Evolutionary conservation across 2,329 filamentous ascomycete genomes (phyloP).

Genomic region (Paraconiothyrium brasiliense): DNA sequence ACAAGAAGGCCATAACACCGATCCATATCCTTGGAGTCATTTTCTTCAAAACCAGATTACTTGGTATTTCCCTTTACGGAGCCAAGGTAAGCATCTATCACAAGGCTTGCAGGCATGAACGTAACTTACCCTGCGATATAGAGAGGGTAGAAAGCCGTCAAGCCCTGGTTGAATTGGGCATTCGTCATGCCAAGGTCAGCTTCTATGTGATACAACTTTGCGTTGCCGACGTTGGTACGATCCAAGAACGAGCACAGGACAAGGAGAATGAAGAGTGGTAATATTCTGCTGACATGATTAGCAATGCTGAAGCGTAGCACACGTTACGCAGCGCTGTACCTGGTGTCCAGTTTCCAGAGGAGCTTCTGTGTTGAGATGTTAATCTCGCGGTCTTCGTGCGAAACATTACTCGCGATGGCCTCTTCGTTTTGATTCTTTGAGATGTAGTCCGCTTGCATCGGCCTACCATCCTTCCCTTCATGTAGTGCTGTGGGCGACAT

Average conservation of each 20-base stretch:
- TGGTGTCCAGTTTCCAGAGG: conserved; percentile 14
- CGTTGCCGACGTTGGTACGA: conserved; percentile 76
- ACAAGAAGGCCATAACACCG: conserved; percentile 63
- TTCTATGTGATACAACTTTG: conserved; percentile 71
- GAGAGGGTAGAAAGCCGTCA: conserved; percentile 67
- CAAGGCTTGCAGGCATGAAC: no score
- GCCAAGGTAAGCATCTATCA: no score
- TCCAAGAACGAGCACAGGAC: conserved; percentile 73
- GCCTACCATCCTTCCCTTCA: no score
- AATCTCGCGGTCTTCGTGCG: no score
- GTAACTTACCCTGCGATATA: no score
- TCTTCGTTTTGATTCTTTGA: no score
- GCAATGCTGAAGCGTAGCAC: neutral
- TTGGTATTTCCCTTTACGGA: conserved; percentile 63
- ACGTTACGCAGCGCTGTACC: neutral
- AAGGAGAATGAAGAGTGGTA: conserved; percentile 68
- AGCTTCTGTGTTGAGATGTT: neutral
- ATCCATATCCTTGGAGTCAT: conserved; percentile 69
- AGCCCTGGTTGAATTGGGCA: conserved; percentile 69
- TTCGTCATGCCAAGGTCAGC: conserved; percentile 63
- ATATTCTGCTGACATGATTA: conserved; percentile 56
- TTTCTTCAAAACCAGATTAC: conserved; percentile 70
- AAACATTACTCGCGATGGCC: no score
- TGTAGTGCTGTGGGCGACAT: no score
- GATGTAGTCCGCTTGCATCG: no score